Evolutionary conservation across 768 basidiomycete genomes (phyloP), one percentile per base, ranked within the genome.

Genomic region (Boletus pseudopeckii): DNA sequence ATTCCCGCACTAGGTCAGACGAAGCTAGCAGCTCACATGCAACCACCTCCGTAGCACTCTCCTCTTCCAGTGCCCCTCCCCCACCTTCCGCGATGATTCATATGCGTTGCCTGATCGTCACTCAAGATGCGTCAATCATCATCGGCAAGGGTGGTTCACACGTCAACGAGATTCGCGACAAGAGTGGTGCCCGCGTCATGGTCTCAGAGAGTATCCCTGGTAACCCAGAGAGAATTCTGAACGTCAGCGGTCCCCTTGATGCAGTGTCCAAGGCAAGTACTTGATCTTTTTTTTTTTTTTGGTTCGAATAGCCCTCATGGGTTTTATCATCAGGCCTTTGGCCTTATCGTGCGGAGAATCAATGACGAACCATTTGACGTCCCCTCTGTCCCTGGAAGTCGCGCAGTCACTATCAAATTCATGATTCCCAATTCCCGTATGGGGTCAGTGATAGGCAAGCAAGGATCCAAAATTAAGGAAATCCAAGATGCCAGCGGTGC

Each of bases 351-450:
- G 20, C 89, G 97, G 55, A 85, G 96, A 62, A 99, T 98, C 73
- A 99, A 98, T 68, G 97, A 99, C 67, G 97, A 98, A 71, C 96
- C 97, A 1, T 98, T 97, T 72, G 97, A 98, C 64, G 88, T 91
- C 42, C 92, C 97, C 20, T 98, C 96, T 34, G 92, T 98, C 6
- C 97, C 97, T 43, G 97, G 97, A 54, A 97, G 94, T 66, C 85
- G 95, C 55, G 96, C 97, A 28, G 97, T 99, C 50, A 98, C 97
- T 30, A 98, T 99, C 80, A 98, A 98, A 72, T 98, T 93, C 69
- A 98, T 98, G 89, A 97, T 98, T 53, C 96, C 96, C 59, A 98
- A 98, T 73, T 95, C 93, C 10, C 89, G 96, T 54, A 98, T 98
- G 96, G 96, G 96, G 39, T 97, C 94, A 17, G 93, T 98, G 55